Evolutionary conservation across 2,329 filamentous ascomycete species (phyloP).

Genomic region (Pyrenochaeta sp.): DNA sequence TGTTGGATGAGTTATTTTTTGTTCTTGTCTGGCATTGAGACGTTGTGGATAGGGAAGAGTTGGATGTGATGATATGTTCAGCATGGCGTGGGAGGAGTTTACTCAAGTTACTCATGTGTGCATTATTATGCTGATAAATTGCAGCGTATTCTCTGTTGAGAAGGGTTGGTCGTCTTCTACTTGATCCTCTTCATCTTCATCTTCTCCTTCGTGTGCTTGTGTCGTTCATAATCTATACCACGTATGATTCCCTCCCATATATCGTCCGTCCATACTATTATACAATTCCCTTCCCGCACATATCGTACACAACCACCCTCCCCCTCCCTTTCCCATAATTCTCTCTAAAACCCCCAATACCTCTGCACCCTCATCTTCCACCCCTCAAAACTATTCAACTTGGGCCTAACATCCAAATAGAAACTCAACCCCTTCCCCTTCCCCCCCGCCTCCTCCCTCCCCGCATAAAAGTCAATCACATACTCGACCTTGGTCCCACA

Average conservation of each 20-base stretch:
- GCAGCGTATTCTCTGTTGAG: neutral
- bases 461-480: constrained; percentile 97
- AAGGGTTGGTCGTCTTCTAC: too few relatives aligned
- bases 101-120: neutral
- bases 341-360: constrained; percentile 54
- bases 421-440: constrained; percentile 63
- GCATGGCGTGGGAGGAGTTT: constrained; percentile 4
- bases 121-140: neutral
- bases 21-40: too few relatives aligned
- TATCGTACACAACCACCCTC: neutral
- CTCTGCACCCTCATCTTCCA: constrained; percentile 62
- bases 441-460: constrained; percentile 59
- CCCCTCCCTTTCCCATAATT: neutral
- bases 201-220: too few relatives aligned
- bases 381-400: constrained; percentile 69
- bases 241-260: too few relatives aligned
- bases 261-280: neutral
- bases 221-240: too few relatives aligned
- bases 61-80: neutral
- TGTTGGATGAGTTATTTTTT: neutral
- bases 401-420: constrained; percentile 70
- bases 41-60: neutral
- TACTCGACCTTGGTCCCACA: constrained; percentile 89
- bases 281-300: neutral
- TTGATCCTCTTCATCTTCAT: too few relatives aligned